These are phyloP conservation scores for Eucalyptus cloeziana DNA, from an alignment of 345 rosid genomes.

Conservation along the genomic window DNA sequence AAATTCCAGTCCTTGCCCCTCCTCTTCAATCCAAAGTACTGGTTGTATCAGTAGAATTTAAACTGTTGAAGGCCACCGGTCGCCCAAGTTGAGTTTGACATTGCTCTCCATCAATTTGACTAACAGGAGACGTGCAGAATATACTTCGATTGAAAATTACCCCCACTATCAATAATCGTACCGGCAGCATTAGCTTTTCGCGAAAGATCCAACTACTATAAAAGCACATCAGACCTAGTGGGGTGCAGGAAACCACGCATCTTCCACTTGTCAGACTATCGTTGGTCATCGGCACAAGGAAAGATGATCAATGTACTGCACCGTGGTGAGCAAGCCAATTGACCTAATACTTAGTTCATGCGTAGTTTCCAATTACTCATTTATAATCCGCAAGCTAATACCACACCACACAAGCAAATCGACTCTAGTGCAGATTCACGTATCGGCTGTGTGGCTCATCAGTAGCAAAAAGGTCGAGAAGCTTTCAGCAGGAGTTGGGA, in stretches of 20 bases:
- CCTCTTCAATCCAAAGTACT: background rate
- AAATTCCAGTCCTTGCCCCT: background rate
- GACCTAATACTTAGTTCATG: background rate
- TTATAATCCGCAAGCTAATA: background rate
- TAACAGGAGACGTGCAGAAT: background rate
- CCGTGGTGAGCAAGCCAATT: background rate
- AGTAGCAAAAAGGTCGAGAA: background rate
- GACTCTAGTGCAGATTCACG: background rate
- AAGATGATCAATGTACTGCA: background rate
- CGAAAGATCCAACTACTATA: background rate
- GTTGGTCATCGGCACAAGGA: background rate
- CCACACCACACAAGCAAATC: background rate
- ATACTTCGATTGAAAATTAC: background rate
- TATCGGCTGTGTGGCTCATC: background rate
- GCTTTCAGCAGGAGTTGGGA: background rate
- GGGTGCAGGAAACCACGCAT: background rate
- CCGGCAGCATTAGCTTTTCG: background rate
- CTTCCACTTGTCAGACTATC: background rate
- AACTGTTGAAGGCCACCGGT: background rate
- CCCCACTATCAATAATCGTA: background rate
- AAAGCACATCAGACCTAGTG: background rate
- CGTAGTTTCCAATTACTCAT: background rate
- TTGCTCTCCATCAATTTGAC: background rate
- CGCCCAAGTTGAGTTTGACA: background rate
- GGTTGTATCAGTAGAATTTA: background rate